A percentile compares a stretch with the other conserved stretches of the same genome.
These are phyloP conservation scores for Entophlyctis luteolus DNA, from an alignment of 192 early-diverging fungal genomes.

Conservation along the genomic window DNA sequence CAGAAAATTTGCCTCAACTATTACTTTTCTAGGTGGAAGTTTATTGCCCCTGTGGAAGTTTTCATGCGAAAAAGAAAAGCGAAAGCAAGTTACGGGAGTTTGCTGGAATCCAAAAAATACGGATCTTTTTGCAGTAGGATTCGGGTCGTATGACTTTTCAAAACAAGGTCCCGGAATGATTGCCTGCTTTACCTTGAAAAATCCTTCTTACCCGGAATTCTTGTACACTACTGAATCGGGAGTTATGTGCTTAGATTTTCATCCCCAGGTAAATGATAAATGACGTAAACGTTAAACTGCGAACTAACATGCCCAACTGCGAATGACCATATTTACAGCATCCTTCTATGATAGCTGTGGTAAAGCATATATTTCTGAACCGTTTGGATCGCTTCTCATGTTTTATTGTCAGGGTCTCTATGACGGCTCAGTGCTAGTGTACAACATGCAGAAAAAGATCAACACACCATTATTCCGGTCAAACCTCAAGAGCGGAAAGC, in stretches of 20 bases:
- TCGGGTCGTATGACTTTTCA: conserved; percentile 61
- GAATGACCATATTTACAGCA: too few species aligned
- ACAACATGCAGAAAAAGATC: conserved; percentile 54
- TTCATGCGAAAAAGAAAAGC: conserved; percentile 54
- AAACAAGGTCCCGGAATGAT: conserved; percentile 61
- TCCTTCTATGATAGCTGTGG: conserved; percentile 58
- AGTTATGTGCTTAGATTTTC: conserved; percentile 58
- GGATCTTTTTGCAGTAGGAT: conserved; percentile 59
- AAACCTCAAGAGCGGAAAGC: conserved; percentile 41
- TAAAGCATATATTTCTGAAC: background rate
- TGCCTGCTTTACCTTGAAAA: conserved; percentile 60
- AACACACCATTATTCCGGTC: conserved; percentile 52
- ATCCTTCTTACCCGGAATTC: conserved; percentile 59
- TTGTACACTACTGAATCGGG: conserved; percentile 52
- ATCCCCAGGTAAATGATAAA: conserved; percentile 46
- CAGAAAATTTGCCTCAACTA: background rate
- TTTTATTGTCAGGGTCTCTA: conserved; percentile 40
- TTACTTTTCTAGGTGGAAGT: conserved; percentile 36
- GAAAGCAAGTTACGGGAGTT: conserved; percentile 59
- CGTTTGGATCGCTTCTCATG: background rate
- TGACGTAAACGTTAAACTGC: too few species aligned
- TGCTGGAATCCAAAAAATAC: conserved; percentile 52
- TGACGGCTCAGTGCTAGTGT: conserved; percentile 57
- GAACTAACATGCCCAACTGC: too few species aligned
- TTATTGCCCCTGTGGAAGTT: conserved; percentile 61